Evolutionary conservation across 495 filamentous ascomycete species (phyloP).

Genomic region (Thermochaetoides thermophila): DNA sequence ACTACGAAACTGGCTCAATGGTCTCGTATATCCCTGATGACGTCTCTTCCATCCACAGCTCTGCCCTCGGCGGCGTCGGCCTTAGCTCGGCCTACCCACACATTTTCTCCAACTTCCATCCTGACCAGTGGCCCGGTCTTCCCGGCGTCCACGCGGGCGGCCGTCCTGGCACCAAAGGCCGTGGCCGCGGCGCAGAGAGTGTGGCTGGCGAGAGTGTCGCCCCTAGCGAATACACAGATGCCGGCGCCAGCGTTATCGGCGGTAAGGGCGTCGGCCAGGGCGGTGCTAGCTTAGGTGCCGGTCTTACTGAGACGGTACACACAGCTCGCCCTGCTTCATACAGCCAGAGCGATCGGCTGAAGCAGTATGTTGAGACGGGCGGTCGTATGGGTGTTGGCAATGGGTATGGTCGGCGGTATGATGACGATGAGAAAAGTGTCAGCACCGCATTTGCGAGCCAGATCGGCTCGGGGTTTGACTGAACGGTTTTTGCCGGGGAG

Average conservation of each 20-base stretch:
- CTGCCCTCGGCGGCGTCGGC: conserved; percentile 70
- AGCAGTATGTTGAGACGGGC: conserved; percentile 79
- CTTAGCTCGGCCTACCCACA: conserved; percentile 70
- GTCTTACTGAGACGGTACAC: conserved; percentile 50
- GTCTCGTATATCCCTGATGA: conserved; percentile 93
- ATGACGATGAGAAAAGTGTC: conserved; percentile 90
- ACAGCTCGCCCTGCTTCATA: conserved; percentile 29
- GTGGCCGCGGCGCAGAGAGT: conserved; percentile 52
- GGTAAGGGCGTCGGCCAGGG: conserved; percentile 50
- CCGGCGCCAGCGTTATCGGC: conserved; percentile 58
- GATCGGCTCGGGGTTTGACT: conserved; percentile 73
- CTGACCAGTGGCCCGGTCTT: conserved; percentile 77
- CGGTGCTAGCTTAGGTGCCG: conserved; percentile 70
- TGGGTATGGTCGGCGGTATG: conserved; percentile 66
- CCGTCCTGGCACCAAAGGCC: conserved; percentile 34
- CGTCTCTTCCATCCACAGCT: conserved; percentile 89
- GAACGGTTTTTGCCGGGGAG: conserved; percentile 31
- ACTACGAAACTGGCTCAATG: conserved; percentile 79
- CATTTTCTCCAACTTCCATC: conserved; percentile 86
- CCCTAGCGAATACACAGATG: conserved; percentile 74
- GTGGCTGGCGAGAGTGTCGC: conserved; percentile 83
- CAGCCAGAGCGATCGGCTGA: conserved; percentile 47
- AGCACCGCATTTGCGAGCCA: conserved; percentile 95
- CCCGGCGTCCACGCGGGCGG: conserved; percentile 48
- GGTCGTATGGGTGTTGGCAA: conserved; percentile 44